phyloP scores from a whole-genome alignment of 2,329 filamentous ascomycete species.

The Fusarium xylarioides region DNA sequence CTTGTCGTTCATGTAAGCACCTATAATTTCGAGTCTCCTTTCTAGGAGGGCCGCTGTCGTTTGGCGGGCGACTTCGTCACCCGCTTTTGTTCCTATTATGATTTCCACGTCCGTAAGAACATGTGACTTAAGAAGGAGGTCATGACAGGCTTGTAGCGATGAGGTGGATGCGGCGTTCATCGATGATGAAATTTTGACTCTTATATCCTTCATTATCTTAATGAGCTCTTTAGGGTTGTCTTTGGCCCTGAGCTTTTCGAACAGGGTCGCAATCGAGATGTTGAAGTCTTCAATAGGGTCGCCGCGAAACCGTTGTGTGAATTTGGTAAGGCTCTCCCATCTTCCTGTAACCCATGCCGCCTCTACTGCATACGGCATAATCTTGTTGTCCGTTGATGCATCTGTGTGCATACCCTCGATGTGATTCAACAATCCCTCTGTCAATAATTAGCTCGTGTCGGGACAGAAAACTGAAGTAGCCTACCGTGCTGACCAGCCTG shows the following conservation, averaged over 20 bases:
- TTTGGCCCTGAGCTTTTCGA: slow-evolving; percentile 68
- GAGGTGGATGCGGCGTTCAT: slow-evolving; percentile 80
- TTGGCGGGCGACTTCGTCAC: slow-evolving; percentile 52
- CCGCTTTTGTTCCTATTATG: slow-evolving; percentile 64
- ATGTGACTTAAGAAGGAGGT: slow-evolving; percentile 86
- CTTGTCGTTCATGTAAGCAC: slow-evolving; percentile 90
- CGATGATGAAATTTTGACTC: slow-evolving; percentile 75
- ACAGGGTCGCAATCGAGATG: slow-evolving; percentile 72
- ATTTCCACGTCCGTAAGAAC: slow-evolving; percentile 87
- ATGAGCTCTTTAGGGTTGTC: slow-evolving; percentile 61
- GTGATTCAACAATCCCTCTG: slow-evolving; percentile 86
- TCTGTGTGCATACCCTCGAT: slow-evolving; percentile 77
- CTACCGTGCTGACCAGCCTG: slow-evolving; percentile 95
- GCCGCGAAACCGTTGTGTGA: slow-evolving; percentile 65
- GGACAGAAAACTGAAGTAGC: slow-evolving; percentile 51
- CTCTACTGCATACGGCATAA: slow-evolving; percentile 87
- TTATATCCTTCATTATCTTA: slow-evolving; percentile 68
- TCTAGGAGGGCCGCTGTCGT: slow-evolving; percentile 59
- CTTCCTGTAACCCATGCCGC: slow-evolving; percentile 90
- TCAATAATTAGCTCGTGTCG: slow-evolving; percentile 32
- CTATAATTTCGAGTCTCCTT: slow-evolving; percentile 85
- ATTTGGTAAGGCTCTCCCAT: slow-evolving; percentile 78
- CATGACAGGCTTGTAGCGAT: slow-evolving; percentile 85
- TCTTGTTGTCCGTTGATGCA: slow-evolving; percentile 62
- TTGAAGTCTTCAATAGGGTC: slow-evolving; percentile 74